Base-by-base conservation (phyloP, 2,329 filamentous ascomycete genomes). In the Xylariaceae sp. region DNA sequence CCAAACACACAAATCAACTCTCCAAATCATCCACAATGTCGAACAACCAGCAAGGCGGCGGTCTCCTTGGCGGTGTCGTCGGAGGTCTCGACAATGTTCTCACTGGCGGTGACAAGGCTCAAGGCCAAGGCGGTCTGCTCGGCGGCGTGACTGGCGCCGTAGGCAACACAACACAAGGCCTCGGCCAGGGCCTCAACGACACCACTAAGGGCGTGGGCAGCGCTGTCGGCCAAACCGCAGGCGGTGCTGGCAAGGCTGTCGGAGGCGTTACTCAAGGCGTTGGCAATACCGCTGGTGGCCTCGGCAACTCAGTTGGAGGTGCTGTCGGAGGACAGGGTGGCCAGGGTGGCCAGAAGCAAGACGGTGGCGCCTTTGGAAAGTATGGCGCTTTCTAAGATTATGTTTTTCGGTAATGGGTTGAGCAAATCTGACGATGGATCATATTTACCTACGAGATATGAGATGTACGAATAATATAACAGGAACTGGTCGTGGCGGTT, bases 21-120 rank as follows among this genome's bases (percentile, higher is more conserved):
- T 38, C 34, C 36, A 38, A 39, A 42, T 41, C n/a, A 19, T 41
- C 55, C 41, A 49, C 28, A 18, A 61, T 61, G 59, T 62, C 60
- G n/a, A 56, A 57, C 53, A 53, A 60, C 49, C 48, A 59, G 41
- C 6, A 26, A 51, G 49, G 49, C 48, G 58, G 57, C 42, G 60
- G 60, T 43, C 60, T 62, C 38, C 57, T 62, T 40, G 60, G 60
- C 39, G 57, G 57, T 38, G 37, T 62, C 29, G 49, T 58, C 17
- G 57, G 60, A 29, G 55, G 59, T 22, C 43, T 62, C 22, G 60
- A 62, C 55, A 62, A 61, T 38, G 50, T 62, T 37, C 52, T 62
- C 24, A 63, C 59, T 15, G 59, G 60, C 38, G 60, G 59, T 35
- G 60, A 62, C 31, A 51, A 61, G 45, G 56, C 57, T 17, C 51